Conservation (phyloP, 208 protist genomes). For the Leishmania aethiopica region DNA sequence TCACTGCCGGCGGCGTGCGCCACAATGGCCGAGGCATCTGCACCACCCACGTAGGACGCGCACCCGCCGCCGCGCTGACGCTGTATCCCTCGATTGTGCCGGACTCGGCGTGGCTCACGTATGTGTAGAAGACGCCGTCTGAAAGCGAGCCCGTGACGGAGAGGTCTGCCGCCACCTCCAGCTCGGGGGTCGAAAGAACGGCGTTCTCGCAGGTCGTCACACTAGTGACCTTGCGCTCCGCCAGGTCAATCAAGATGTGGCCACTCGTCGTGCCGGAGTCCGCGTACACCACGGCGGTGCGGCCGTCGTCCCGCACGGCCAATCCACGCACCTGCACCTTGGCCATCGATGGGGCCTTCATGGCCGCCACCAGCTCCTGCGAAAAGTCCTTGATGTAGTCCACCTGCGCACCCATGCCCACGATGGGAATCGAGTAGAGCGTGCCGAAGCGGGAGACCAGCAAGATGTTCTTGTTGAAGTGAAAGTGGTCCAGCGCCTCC, state of each 20-base stretch:
- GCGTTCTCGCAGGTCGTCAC: constrained; percentile 15
- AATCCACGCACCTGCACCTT: constrained; percentile 47
- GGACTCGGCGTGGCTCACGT: constrained; percentile 36
- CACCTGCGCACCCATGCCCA: constrained; percentile 51
- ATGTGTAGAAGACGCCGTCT: constrained; percentile 36
- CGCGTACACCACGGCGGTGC: constrained; percentile 26
- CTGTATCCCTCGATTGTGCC: constrained; percentile 66
- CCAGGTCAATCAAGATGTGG: constrained; percentile 30
- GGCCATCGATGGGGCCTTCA: constrained; percentile 46
- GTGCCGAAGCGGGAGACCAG: constrained; percentile 60
- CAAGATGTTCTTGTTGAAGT: constrained; percentile 76
- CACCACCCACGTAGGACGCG: constrained; percentile 61
- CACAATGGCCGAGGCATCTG: constrained; percentile 61
- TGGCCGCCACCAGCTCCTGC: constrained; percentile 32
- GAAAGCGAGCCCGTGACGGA: constrained; percentile 36
- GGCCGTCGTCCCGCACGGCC: constrained; percentile 23
- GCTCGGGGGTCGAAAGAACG: constrained; percentile 21
- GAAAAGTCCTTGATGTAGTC: constrained; percentile 66
- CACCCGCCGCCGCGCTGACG: constrained; percentile 29
- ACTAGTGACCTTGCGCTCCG: constrained; percentile 9
- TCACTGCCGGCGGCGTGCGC: constrained; percentile 66
- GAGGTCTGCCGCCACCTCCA: constrained; percentile 47
- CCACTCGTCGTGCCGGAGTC: constrained; percentile 15
- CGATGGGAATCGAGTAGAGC: constrained; percentile 70
- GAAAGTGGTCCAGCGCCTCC: constrained; percentile 70